A percentile compares a stretch with the other conserved stretches of the same genome.
These are phyloP conservation scores for Rhododendron mucronatum DNA, from an alignment of 148 eudicot species.

Conservation along the genomic window DNA sequence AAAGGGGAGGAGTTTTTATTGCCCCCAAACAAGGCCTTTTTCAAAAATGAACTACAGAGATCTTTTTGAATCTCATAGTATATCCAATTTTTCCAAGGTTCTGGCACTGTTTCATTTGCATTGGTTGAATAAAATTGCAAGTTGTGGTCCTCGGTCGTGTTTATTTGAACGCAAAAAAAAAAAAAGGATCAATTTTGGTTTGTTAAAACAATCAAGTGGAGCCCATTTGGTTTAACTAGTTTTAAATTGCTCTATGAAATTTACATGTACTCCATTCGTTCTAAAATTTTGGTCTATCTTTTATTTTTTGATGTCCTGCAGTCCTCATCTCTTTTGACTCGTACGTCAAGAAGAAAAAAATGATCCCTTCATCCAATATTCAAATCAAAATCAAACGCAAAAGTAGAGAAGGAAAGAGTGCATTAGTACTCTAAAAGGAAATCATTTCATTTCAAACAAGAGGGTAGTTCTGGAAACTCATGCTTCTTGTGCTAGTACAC, in stretches of 20 bases:
- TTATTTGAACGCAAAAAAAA: neutral
- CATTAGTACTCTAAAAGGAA: no score
- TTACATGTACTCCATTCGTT: neutral
- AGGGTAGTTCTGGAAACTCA: neutral
- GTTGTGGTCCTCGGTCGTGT: neutral
- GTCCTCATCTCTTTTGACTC: no score
- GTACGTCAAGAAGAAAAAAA: no score
- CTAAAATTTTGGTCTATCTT: no score
- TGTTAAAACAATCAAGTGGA: neutral
- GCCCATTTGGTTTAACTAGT: neutral
- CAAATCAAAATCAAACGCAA: no score
- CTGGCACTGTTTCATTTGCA: neutral
- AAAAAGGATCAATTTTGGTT: neutral
- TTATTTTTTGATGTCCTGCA: no score
- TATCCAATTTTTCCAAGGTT: neutral
- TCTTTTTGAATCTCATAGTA: conserved; percentile 18
- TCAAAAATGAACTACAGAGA: conserved; percentile 5
- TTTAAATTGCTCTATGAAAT: neutral
- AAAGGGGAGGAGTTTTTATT: conserved; percentile 5
- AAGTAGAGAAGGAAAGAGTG: no score
- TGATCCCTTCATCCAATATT: no score
- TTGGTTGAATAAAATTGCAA: neutral
- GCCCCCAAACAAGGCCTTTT: conserved; percentile 12
- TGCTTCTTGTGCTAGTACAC: conserved; percentile 10
- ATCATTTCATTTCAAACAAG: no score